Evolutionary conservation across 257 asterid genomes (phyloP).

Genomic region (Penstemon davidsonii): DNA sequence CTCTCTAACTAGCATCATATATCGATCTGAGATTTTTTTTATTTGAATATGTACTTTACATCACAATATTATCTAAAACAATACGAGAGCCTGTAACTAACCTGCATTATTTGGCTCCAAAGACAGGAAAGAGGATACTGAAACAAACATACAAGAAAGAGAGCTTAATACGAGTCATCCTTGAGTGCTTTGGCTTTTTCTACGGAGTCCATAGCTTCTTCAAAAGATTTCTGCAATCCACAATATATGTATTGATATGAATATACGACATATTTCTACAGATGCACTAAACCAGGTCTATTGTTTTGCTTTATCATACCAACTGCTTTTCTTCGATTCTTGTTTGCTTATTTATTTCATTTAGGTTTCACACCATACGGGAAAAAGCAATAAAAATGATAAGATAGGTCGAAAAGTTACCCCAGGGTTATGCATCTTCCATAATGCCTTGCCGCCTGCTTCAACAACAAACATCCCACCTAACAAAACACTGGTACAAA

Average conservation of each 20-base stretch:
- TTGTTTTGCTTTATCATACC: not conserved
- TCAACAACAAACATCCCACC: slow-evolving; percentile 60
- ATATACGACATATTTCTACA: too few relatives aligned
- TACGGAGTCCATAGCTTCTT: slow-evolving; percentile 73
- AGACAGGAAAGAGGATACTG: too few relatives aligned
- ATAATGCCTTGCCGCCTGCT: slow-evolving; percentile 61
- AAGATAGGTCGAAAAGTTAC: slow-evolving; percentile 36
- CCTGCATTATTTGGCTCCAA: too few relatives aligned
- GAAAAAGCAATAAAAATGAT: not conserved
- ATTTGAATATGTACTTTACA: too few relatives aligned
- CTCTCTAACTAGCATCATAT: too few relatives aligned
- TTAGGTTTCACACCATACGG: not conserved
- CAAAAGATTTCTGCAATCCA: slow-evolving; percentile 72
- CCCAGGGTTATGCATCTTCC: slow-evolving; percentile 78
- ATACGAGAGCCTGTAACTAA: too few relatives aligned
- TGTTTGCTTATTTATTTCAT: not conserved
- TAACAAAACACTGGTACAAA: slow-evolving; percentile 55
- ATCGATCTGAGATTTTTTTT: too few relatives aligned
- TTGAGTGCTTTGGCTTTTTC: slow-evolving; percentile 60
- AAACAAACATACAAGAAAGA: not conserved
- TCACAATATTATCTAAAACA: too few relatives aligned
- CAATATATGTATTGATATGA: not conserved
- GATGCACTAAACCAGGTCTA: not conserved
- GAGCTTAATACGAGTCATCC: slow-evolving; percentile 35
- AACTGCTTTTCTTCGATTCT: not conserved